Evolutionary conservation across 192 early-diverging fungal genomes (phyloP).

Genomic region (Gaertneriomyces semiglobifer): DNA sequence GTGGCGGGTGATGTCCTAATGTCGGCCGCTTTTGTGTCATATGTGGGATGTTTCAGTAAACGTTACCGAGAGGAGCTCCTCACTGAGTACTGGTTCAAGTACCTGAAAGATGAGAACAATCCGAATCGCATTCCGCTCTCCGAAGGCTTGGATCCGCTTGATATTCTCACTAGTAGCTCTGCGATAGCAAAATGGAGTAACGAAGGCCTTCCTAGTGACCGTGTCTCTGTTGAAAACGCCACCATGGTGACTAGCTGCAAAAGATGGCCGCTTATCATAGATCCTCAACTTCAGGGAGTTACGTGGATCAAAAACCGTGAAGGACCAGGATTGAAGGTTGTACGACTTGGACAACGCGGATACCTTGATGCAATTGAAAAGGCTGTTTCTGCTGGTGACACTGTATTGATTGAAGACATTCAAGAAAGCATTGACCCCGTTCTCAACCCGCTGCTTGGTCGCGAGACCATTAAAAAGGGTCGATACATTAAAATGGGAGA

Average conservation of each 20-base stretch:
- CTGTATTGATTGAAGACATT: constrained; percentile 63
- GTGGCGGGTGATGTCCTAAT: constrained; percentile 60
- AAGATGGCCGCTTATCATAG: constrained; percentile 65
- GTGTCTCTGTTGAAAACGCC: constrained; percentile 63
- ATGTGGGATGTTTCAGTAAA: constrained; percentile 66
- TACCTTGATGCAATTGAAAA: constrained; percentile 64
- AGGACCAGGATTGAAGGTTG: constrained; percentile 52
- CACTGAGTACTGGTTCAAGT: constrained; percentile 56
- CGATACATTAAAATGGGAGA: constrained; percentile 66
- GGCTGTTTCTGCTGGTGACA: constrained; percentile 56
- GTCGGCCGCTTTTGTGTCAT: constrained; percentile 61
- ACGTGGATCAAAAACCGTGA: constrained; percentile 64
- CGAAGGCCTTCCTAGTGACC: constrained; percentile 60
- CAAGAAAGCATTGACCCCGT: constrained; percentile 60
- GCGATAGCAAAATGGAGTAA: constrained; percentile 68
- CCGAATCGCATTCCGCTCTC: constrained; percentile 52
- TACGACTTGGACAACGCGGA: constrained; percentile 54
- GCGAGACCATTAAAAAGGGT: constrained; percentile 66
- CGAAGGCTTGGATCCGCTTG: constrained; percentile 53
- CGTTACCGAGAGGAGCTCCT: constrained; percentile 58
- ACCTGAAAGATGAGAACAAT: constrained; percentile 42
- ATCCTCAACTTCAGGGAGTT: constrained; percentile 66
- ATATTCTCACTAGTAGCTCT: constrained; percentile 54
- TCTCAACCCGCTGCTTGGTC: constrained; percentile 59
- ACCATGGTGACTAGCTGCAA: constrained; percentile 62